phyloP scores from a whole-genome alignment of 306 rosid species.

The Vachellia pachyceras region DNA sequence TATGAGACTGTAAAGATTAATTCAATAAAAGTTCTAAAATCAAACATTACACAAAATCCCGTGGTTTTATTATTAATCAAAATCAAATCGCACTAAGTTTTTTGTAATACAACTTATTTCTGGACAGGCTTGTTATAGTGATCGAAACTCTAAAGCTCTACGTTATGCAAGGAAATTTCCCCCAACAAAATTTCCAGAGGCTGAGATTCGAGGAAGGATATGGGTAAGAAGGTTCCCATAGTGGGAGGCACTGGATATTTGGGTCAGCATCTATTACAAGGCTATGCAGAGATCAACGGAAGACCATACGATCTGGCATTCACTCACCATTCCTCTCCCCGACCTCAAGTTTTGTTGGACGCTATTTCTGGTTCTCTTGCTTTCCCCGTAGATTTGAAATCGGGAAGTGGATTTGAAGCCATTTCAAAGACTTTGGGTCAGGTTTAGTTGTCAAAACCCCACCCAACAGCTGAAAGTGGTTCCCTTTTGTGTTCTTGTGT shows the following conservation, averaged over 20 bases:
- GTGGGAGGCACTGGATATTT: slow-evolving; percentile 95
- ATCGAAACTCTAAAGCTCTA: not conserved
- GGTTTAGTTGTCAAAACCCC: slow-evolving; percentile 48
- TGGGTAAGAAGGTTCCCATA: slow-evolving; percentile 60
- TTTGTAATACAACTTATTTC: not conserved
- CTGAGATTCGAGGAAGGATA: slow-evolving; percentile 19
- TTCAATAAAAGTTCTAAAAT: not conserved
- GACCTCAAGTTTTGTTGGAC: slow-evolving; percentile 56
- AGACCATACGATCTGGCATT: slow-evolving; percentile 64
- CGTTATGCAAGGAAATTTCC: not conserved
- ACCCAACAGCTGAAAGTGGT: not conserved
- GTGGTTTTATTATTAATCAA: not conserved
- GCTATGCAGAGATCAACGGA: slow-evolving; percentile 44
- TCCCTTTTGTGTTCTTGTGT: not conserved
- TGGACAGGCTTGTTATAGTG: not conserved
- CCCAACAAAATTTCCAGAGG: not conserved
- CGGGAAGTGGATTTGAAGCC: slow-evolving; percentile 79
- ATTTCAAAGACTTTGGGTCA: slow-evolving; percentile 68
- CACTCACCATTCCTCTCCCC: slow-evolving; percentile 65
- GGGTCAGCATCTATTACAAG: slow-evolving; percentile 88
- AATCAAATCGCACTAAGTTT: too few relatives aligned
- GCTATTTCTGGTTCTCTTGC: slow-evolving; percentile 56
- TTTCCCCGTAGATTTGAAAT: slow-evolving; percentile 75
- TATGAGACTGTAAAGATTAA: too few relatives aligned
- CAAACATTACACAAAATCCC: not conserved